Conservation (phyloP, 1,284 basidiomycete genomes). For the Fistulinella cinereoalba region DNA sequence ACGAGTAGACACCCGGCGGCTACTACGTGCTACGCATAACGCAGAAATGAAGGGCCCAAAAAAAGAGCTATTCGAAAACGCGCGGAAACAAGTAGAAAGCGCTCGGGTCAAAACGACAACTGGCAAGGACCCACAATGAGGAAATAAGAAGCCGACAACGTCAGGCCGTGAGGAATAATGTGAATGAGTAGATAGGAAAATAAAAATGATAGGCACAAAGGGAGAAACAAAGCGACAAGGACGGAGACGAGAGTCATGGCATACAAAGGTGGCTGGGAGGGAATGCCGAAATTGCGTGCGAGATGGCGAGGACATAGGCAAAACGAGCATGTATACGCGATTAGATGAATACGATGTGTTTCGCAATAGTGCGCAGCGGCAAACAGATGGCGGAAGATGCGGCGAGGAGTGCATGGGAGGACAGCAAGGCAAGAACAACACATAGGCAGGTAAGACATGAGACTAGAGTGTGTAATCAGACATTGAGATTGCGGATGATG, state of each 20-base stretch:
- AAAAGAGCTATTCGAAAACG: slow-evolving; percentile 26
- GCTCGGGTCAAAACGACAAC: slow-evolving; percentile 21
- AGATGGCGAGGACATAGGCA: slow-evolving; percentile 24
- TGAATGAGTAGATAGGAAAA: slow-evolving; percentile 34
- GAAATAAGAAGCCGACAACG: slow-evolving; percentile 32
- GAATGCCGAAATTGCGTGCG: slow-evolving; percentile 21
- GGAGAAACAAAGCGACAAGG: slow-evolving; percentile 25
- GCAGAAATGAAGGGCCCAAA: slow-evolving; percentile 24
- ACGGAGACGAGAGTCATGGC: slow-evolving; percentile 12
- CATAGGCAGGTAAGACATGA: slow-evolving; percentile 36
- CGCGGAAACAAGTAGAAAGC: slow-evolving; percentile 34
- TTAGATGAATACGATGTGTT: slow-evolving; percentile 38
- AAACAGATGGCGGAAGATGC: slow-evolving; percentile 27
- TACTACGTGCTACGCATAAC: slow-evolving; percentile 37
- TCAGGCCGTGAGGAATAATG: slow-evolving; percentile 26
- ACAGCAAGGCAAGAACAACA: slow-evolving; percentile 36
- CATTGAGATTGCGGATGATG: slow-evolving; percentile 38
- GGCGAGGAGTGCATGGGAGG: slow-evolving; percentile 27
- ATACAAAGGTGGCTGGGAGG: slow-evolving; percentile 27
- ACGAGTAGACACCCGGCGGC: slow-evolving; percentile 35
- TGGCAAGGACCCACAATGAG: slow-evolving; percentile 12
- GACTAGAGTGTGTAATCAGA: slow-evolving; percentile 39
- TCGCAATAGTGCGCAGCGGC: slow-evolving; percentile 33
- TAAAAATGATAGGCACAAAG: slow-evolving; percentile 25
- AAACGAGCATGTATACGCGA: slow-evolving; percentile 36